A percentile compares a stretch with the other conserved stretches of the same genome.
Evolutionary conservation across 208 protist species (phyloP).

Genomic region (Acanthamoeba comandoni): DNA sequence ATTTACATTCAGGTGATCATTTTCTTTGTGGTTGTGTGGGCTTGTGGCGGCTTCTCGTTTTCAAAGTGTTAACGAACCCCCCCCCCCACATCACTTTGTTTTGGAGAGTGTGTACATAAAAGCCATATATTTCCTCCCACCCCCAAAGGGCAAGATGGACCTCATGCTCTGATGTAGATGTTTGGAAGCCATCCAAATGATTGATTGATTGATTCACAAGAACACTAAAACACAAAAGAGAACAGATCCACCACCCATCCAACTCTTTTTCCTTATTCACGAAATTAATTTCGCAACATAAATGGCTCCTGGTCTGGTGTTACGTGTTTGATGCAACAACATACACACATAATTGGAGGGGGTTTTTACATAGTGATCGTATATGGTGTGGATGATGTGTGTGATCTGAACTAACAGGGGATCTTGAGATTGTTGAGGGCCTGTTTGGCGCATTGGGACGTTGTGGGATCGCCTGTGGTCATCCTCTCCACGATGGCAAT

Average conservation of each 20-base stretch:
- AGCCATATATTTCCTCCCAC: not conserved
- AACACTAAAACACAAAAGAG: too few species aligned
- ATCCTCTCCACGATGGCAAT: not conserved
- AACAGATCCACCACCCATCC: too few species aligned
- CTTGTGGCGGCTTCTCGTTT: conserved; percentile 45
- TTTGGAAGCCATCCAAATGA: too few species aligned
- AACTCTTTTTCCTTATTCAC: too few species aligned
- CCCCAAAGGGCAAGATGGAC: not conserved
- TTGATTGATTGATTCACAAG: too few species aligned
- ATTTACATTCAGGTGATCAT: not conserved
- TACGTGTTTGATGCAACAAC: too few species aligned
- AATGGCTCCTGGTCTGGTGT: too few species aligned
- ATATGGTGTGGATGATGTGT: too few species aligned
- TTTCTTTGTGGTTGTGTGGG: conserved; percentile 61
- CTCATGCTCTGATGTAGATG: not conserved
- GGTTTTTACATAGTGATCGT: not conserved
- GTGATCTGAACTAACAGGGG: conserved; percentile 47
- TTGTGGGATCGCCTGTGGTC: conserved; percentile 5
- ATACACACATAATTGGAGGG: too few species aligned
- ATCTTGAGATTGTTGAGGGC: conserved; percentile 72
- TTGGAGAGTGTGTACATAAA: not conserved
- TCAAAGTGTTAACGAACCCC: too few species aligned
- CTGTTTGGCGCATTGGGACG: conserved; percentile 20
- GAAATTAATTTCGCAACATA: too few species aligned
- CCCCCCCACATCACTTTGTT: too few species aligned